phyloP scores from a whole-genome alignment of 1,284 basidiomycete genomes.

The Cystobasidium sp. region DNA sequence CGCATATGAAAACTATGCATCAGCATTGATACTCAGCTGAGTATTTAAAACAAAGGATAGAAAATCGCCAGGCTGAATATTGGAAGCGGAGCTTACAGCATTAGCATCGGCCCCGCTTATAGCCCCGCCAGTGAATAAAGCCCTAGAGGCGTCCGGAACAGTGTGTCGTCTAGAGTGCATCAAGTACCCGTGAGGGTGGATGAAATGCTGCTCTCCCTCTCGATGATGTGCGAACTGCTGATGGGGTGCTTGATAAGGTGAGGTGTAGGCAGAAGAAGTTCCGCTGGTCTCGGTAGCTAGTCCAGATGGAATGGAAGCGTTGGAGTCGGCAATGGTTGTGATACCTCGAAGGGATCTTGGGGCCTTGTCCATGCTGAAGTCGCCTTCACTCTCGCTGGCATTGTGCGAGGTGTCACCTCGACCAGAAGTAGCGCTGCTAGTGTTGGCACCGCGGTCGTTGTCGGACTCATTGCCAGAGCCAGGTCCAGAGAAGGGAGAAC shows the following conservation, averaged over 20 bases:
- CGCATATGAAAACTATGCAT: constrained; percentile 36
- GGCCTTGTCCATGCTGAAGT: constrained; percentile 35
- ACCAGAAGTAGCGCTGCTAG: constrained; percentile 21
- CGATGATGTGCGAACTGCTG: constrained; percentile 7
- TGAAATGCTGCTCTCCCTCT: constrained; percentile 6
- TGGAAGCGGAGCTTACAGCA: constrained; percentile 15
- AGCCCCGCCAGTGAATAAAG: constrained; percentile 6
- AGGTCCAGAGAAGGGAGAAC: constrained; percentile 22
- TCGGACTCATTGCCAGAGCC: constrained; percentile 23
- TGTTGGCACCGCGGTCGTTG: constrained; percentile 14
- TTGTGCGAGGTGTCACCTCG: constrained; percentile 8
- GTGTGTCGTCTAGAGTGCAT: constrained; percentile 34
- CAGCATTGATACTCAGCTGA: constrained; percentile 29
- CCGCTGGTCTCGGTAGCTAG: background rate
- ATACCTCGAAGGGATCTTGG: constrained; percentile 33
- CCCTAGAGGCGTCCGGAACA: constrained; percentile 15
- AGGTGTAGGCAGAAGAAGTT: constrained; percentile 5
- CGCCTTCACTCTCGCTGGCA: constrained; percentile 23
- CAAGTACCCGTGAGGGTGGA: constrained; percentile 12
- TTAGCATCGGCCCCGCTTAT: background rate
- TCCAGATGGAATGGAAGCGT: constrained; percentile 16
- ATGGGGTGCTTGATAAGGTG: background rate
- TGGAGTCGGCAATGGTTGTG: constrained; percentile 30
- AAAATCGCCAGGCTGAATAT: background rate
- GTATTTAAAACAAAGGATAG: constrained; percentile 1